Evolutionary conservation across 306 rosid species (phyloP).

Genomic region (Vachellia collinsii): DNA sequence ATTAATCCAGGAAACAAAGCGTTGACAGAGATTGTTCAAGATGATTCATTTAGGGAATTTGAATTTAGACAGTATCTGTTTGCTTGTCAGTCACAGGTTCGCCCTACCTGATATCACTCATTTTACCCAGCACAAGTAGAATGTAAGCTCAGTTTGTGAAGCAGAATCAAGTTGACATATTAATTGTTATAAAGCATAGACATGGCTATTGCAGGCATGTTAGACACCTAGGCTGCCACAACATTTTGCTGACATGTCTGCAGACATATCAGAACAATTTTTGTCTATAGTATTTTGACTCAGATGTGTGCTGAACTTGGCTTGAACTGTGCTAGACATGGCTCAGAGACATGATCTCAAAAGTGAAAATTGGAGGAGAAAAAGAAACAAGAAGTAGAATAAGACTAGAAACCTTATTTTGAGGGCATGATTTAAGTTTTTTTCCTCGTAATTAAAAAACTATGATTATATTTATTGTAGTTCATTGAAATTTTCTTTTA

Average conservation of each 20-base stretch:
- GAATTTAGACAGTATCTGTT: slow-evolving; percentile 96
- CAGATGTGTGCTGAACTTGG: neutral
- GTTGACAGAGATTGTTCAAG: slow-evolving; percentile 90
- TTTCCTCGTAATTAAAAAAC: neutral
- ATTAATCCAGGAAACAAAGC: slow-evolving; percentile 77
- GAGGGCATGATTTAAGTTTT: neutral
- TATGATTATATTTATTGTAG: neutral
- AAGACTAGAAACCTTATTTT: neutral
- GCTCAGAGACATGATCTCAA: neutral
- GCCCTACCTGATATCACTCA: slow-evolving; percentile 33
- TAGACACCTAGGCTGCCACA: neutral
- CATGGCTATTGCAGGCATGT: neutral
- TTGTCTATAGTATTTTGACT: neutral
- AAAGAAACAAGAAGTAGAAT: neutral
- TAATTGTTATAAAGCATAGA: neutral
- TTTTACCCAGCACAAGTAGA: slow-evolving; percentile 22
- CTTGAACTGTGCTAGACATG: neutral
- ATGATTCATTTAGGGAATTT: slow-evolving; percentile 95
- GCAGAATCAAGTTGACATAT: slow-evolving; percentile 24
- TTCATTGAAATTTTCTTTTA: slow-evolving; percentile 6
- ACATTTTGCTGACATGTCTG: neutral
- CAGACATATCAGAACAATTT: neutral
- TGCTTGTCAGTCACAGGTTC: slow-evolving; percentile 92
- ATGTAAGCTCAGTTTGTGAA: slow-evolving; percentile 27
- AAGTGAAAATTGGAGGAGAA: neutral